Conservation (phyloP, 2,329 filamentous ascomycete species). For the Aspergillus transmontanensis region DNA sequence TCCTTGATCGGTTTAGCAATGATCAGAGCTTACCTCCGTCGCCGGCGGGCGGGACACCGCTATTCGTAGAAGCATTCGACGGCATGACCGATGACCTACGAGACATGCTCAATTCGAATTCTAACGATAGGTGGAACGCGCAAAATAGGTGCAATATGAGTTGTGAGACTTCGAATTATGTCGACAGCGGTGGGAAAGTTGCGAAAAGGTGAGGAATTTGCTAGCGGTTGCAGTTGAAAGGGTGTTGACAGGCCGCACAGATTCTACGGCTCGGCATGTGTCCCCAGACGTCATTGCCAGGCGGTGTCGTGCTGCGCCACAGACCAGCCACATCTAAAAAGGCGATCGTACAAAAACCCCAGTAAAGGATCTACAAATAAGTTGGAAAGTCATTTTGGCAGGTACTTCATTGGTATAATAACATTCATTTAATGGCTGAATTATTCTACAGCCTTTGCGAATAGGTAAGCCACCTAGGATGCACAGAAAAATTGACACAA, state of each 20-base stretch:
- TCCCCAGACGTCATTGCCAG: constrained; percentile 39
- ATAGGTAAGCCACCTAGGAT: constrained; percentile 36
- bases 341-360: not conserved
- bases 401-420: not conserved
- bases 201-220: constrained; percentile 20
- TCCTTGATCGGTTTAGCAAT: constrained; percentile 7
- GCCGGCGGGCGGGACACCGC: constrained; percentile 29
- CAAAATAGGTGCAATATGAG: not conserved
- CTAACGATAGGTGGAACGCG: constrained; percentile 7
- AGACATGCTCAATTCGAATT: constrained; percentile 37
- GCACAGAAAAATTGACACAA: constrained; percentile 38
- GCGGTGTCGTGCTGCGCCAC: constrained; percentile 33
- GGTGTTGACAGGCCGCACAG: constrained; percentile 39
- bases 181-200: constrained; percentile 5
- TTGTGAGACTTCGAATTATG: not conserved
- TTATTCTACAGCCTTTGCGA: constrained; percentile 34
- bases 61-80: constrained; percentile 32
- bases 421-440: constrained; percentile 32
- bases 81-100: constrained; percentile 41
- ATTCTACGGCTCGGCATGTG: constrained; percentile 26
- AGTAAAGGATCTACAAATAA: not conserved
- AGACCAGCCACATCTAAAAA: constrained; percentile 26
- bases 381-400: not conserved
- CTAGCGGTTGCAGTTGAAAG: constrained; percentile 25
- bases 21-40: constrained; percentile 36